Percentiles rank a stretch among this genome's conserved stretches.
phyloP scores from a whole-genome alignment of 306 rosid species.

The Cicer yamashitae region DNA sequence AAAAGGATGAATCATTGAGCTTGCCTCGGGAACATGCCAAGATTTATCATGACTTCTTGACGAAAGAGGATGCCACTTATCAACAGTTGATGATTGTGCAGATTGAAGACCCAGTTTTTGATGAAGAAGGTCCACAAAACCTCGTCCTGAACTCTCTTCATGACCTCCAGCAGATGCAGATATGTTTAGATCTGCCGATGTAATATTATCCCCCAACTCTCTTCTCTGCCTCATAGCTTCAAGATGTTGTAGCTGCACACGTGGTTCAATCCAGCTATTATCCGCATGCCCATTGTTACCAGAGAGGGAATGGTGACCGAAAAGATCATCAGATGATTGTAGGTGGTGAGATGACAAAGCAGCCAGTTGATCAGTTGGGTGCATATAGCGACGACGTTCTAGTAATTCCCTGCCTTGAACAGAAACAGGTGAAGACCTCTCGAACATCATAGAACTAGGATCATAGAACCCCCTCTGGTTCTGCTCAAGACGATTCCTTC shows the following conservation, averaged over 20 bases:
- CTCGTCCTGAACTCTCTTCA: conserved; percentile 54
- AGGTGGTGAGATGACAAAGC: conserved; percentile 54
- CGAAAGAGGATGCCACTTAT: conserved; percentile 58
- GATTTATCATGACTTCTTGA: conserved; percentile 56
- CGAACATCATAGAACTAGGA: conserved; percentile 58
- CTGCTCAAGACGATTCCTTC: conserved; percentile 61
- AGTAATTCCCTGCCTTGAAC: conserved; percentile 57
- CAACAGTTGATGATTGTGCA: conserved; percentile 51
- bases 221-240: conserved; percentile 57
- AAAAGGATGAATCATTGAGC: conserved; percentile 54
- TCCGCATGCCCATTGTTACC: conserved; percentile 61
- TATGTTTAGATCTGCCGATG: conserved; percentile 50
- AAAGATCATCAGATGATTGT: conserved; percentile 54
- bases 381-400: conserved; percentile 50
- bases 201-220: conserved; percentile 49
- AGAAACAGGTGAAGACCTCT: conserved; percentile 63
- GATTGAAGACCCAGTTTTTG: conserved; percentile 57
- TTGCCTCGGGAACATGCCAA: conserved; percentile 54
- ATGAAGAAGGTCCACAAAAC: conserved; percentile 59
- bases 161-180: conserved; percentile 54
- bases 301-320: conserved; percentile 52
- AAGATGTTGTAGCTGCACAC: conserved; percentile 52
- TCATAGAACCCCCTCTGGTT: conserved; percentile 62
- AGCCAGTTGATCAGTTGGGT: conserved; percentile 51
- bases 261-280: conserved; percentile 52